Percentiles rank a stretch among this genome's conserved stretches.
Evolutionary conservation across 768 basidiomycete genomes (phyloP).

Genomic region (Tricholoma matsutake): DNA sequence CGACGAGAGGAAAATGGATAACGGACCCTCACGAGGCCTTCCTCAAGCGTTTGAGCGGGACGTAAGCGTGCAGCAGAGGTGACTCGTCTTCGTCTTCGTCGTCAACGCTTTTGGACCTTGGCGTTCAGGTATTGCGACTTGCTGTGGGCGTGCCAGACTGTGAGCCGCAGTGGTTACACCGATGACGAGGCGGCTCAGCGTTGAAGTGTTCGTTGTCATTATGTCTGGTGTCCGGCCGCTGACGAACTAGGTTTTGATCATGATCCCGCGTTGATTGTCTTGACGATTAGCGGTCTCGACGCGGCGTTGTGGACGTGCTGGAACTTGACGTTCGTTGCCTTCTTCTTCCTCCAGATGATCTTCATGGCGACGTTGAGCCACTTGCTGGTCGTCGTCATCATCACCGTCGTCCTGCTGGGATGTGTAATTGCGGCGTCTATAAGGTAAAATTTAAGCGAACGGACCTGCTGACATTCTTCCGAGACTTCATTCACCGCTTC

Average conservation of each 20-base stretch:
- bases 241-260: not conserved
- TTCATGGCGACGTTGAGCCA: not conserved
- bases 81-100: not conserved
- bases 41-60: not conserved
- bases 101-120: not conserved
- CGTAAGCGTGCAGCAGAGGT: not conserved
- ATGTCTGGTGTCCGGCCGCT: not conserved
- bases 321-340: not conserved
- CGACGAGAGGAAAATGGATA: not conserved
- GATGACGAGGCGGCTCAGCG: too few relatives aligned
- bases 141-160: not conserved
- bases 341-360: not conserved
- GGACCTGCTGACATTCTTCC: not conserved
- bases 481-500: not conserved
- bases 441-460: not conserved
- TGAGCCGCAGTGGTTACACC: not conserved
- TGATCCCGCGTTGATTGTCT: not conserved
- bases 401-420: not conserved
- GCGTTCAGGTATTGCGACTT: not conserved
- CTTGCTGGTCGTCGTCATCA: not conserved
- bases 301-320: not conserved
- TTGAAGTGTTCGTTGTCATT: not conserved
- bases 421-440: not conserved
- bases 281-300: not conserved
- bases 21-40: not conserved